Conservation (phyloP, 2,329 filamentous ascomycete genomes). For the Catunica adiposa region DNA sequence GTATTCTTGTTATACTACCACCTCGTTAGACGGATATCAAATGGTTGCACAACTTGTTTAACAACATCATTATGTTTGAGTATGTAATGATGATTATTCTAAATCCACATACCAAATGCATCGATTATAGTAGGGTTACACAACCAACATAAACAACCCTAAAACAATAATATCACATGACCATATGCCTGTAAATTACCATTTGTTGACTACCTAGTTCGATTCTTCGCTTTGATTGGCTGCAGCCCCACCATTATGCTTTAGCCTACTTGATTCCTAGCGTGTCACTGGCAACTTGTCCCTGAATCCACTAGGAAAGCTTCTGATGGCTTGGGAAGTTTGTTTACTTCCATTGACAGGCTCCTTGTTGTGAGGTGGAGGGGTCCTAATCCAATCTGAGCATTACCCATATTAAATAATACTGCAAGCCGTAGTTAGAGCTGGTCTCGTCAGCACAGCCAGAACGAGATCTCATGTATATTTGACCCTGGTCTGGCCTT, state of each 20-base stretch:
- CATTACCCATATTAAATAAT: not conserved
- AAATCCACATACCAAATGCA: too few species aligned
- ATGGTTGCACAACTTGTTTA: too few species aligned
- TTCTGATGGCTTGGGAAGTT: constrained; percentile 1
- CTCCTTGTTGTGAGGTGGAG: not conserved
- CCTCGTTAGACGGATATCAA: too few species aligned
- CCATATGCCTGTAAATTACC: too few species aligned
- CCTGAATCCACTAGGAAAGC: not conserved
- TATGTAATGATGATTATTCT: too few species aligned
- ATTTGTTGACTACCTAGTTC: too few species aligned
- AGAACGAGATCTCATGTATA: not conserved
- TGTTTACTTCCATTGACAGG: constrained; percentile 9
- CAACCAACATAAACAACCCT: too few species aligned
- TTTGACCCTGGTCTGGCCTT: not conserved
- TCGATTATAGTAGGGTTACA: too few species aligned
- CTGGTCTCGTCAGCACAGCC: not conserved
- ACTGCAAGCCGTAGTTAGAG: constrained; percentile 1
- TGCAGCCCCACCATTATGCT: not conserved
- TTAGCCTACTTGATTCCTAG: not conserved
- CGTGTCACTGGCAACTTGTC: not conserved
- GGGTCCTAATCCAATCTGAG: not conserved
- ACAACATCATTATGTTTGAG: too few species aligned
- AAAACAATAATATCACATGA: too few species aligned
- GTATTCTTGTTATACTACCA: too few species aligned
- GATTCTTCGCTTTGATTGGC: not conserved